Conservation (phyloP, 148 eudicot species). For the Fagopyrum tataricum region DNA sequence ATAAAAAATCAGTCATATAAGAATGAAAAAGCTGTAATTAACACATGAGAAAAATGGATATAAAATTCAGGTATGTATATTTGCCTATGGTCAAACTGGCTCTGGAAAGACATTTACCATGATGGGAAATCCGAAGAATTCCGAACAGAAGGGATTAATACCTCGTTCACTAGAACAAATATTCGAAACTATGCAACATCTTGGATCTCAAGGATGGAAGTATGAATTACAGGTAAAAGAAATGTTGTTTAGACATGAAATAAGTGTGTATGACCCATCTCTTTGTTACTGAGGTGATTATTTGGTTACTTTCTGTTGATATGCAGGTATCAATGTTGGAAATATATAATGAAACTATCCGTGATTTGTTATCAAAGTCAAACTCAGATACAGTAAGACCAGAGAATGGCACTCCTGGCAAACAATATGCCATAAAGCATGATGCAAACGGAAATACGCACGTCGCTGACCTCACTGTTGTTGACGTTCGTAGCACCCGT, state of each 20-base stretch:
- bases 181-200: conserved; percentile 67
- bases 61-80: conserved; percentile 69
- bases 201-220: conserved; percentile 90
- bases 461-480: conserved; percentile 83
- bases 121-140: conserved; percentile 85
- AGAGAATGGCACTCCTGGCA: conserved; percentile 50
- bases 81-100: conserved; percentile 99
- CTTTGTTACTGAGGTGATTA: not conserved
- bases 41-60: not conserved
- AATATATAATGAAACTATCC: conserved; percentile 89
- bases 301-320: not conserved
- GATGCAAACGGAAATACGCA: conserved; percentile 84
- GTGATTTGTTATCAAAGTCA: conserved; percentile 68
- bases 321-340: conserved; percentile 93
- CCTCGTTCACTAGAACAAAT: conserved; percentile 94
- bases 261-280: not conserved
- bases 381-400: conserved; percentile 30
- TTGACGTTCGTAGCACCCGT: conserved; percentile 79
- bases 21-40: not conserved
- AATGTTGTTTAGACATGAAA: not conserved
- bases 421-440: conserved; percentile 83
- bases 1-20: too few relatives aligned
- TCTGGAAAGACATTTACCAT: conserved; percentile 96
- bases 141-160: conserved; percentile 77
- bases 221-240: conserved; percentile 83